These are phyloP conservation scores for Azolla pinnata DNA, from an alignment of 75 land plant genomes.

Conservation along the genomic window DNA sequence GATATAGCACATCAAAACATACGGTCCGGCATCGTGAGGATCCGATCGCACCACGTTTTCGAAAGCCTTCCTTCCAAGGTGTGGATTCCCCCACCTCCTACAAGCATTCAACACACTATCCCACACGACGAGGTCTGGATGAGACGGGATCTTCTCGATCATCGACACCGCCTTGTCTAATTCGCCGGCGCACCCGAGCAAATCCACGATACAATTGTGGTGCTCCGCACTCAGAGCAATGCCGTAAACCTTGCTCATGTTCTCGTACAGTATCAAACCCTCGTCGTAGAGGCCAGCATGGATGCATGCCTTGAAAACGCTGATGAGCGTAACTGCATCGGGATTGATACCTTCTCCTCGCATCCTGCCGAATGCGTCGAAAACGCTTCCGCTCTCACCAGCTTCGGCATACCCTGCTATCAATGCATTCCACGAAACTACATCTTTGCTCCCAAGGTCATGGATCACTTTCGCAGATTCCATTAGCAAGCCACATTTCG, in stretches of 20 bases:
- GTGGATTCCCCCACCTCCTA: not conserved
- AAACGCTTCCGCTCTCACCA: slow-evolving; percentile 15
- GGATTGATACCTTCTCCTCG: slow-evolving; percentile 6
- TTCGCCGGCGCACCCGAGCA: slow-evolving; percentile 42
- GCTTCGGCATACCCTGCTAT: slow-evolving; percentile 35
- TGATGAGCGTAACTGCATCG: slow-evolving; percentile 26
- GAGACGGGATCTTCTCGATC: slow-evolving; percentile 9
- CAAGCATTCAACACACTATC: not conserved
- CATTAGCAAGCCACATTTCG: slow-evolving; percentile 5
- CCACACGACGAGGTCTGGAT: not conserved
- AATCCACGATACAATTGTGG: slow-evolving; percentile 27
- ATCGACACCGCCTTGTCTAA: slow-evolving; percentile 30
- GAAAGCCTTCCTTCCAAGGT: not conserved
- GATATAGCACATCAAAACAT: not conserved
- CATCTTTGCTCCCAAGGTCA: not conserved
- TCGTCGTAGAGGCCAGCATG: slow-evolving; percentile 25
- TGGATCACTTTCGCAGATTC: not conserved
- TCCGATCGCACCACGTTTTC: not conserved
- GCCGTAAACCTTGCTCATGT: slow-evolving; percentile 18
- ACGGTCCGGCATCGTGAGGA: not conserved
- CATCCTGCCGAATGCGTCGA: slow-evolving; percentile 22
- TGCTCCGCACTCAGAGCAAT: slow-evolving; percentile 23
- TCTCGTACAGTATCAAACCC: slow-evolving; percentile 27
- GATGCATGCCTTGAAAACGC: slow-evolving; percentile 25
- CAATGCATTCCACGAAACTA: slow-evolving; percentile 28